Conservation (phyloP, 1,284 basidiomycete species). For the Taiwanofungus camphoratus region DNA sequence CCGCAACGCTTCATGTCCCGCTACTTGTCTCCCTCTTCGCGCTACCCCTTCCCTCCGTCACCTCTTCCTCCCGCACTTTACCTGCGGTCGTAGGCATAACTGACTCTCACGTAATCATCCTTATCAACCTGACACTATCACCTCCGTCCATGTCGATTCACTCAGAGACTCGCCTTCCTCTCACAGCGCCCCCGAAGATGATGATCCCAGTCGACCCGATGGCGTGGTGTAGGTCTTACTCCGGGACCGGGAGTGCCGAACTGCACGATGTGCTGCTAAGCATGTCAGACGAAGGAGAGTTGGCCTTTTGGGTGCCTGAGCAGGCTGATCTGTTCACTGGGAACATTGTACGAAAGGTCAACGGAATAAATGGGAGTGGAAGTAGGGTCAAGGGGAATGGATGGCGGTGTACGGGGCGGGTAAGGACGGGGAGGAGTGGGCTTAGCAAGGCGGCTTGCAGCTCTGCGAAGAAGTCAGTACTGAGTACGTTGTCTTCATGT, state of each 20-base stretch:
- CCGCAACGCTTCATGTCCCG: conserved; percentile 44
- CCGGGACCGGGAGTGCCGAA: conserved; percentile 24
- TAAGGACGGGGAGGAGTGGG: conserved; percentile 62
- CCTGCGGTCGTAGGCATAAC: conserved; percentile 27
- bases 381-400: conserved; percentile 20
- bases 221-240: conserved; percentile 65
- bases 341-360: neutral
- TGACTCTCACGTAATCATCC: conserved; percentile 14
- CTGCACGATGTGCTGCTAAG: conserved; percentile 75
- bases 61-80: conserved; percentile 21
- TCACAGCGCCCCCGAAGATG: conserved; percentile 38
- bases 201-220: conserved; percentile 86
- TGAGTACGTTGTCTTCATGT: conserved; percentile 42
- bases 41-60: conserved; percentile 32
- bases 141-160: conserved; percentile 30
- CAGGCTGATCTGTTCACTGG: conserved; percentile 24
- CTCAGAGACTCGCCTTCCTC: conserved; percentile 38
- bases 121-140: conserved; percentile 13
- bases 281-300: conserved; percentile 64
- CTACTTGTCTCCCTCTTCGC: conserved; percentile 55
- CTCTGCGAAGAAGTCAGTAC: conserved; percentile 83
- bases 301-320: conserved; percentile 79
- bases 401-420: conserved; percentile 71
- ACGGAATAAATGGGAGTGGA: neutral
- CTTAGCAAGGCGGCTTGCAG: conserved; percentile 76